Evolutionary conservation across 495 filamentous ascomycete species (phyloP).

Genomic region (Aspergillus panamensis): DNA sequence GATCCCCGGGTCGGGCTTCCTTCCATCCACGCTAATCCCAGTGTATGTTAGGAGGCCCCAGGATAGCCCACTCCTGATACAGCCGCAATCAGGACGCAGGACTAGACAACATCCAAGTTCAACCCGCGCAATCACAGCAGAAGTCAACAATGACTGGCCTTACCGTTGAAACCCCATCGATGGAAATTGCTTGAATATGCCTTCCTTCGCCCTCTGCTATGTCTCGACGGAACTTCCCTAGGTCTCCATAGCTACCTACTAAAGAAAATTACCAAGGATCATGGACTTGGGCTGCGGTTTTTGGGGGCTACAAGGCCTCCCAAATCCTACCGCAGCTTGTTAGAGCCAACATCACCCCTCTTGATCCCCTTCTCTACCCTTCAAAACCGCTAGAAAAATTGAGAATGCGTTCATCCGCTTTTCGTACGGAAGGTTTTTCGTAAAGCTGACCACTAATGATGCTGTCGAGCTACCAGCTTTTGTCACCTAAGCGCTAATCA

Average conservation of each 20-base stretch:
- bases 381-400: constrained; percentile 9
- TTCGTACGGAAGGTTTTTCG: constrained; percentile 10
- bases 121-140: no score
- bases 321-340: constrained; percentile 8
- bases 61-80: constrained; percentile 21
- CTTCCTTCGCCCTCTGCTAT: constrained; percentile 10
- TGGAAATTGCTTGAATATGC: constrained; percentile 15
- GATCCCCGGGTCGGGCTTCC: background rate
- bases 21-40: constrained; percentile 7
- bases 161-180: constrained; percentile 1
- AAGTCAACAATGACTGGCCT: constrained; percentile 11
- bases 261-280: constrained; percentile 1
- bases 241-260: constrained; percentile 9
- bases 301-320: constrained; percentile 13
- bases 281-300: constrained; percentile 7
- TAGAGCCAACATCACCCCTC: constrained; percentile 2
- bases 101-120: background rate
- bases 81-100: constrained; percentile 20
- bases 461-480: constrained; percentile 5
- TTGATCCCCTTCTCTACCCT: constrained; percentile 5
- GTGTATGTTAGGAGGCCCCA: constrained; percentile 14
- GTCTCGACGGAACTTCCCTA: constrained; percentile 9
- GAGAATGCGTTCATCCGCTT: constrained; percentile 11
- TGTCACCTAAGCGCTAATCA: constrained; percentile 23
- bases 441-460: constrained; percentile 2